Conservation (phyloP, 306 rosid species). For the Rosa rugosa region DNA sequence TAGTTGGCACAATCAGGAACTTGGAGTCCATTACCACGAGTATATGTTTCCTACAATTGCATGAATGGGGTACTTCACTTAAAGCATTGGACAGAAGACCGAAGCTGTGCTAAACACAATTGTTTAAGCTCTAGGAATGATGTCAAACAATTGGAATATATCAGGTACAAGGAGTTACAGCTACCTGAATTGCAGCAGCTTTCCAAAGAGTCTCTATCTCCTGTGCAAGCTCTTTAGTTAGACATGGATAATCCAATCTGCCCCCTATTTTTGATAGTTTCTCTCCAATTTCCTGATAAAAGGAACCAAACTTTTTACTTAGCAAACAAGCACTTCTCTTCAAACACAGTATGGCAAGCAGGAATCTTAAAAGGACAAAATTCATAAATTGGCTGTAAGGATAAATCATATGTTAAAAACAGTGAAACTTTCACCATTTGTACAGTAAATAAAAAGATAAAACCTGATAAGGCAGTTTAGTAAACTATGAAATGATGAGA, state of each 20-base stretch:
- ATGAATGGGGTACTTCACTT: conserved; percentile 12
- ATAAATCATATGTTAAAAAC: conserved; percentile 15
- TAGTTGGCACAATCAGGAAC: conserved; percentile 94
- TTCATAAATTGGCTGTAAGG: background rate
- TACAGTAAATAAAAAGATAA: background rate
- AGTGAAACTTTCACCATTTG: background rate
- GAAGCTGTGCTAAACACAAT: background rate
- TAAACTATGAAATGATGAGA: conserved; percentile 16
- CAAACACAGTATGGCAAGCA: background rate
- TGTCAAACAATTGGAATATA: conserved; percentile 21
- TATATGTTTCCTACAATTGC: conserved; percentile 74
- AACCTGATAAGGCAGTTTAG: background rate
- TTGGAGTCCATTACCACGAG: conserved; percentile 91
- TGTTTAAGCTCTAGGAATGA: conserved; percentile 11
- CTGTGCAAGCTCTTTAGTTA: conserved; percentile 77
- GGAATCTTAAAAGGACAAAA: background rate
- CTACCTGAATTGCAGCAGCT: conserved; percentile 92
- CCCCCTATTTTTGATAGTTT: conserved; percentile 82
- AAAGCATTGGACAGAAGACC: background rate
- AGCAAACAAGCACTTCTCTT: conserved; percentile 14
- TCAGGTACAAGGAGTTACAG: conserved; percentile 19
- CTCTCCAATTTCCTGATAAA: conserved; percentile 72
- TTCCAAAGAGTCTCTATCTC: conserved; percentile 86
- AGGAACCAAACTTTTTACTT: conserved; percentile 14
- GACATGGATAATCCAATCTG: conserved; percentile 77